phyloP scores from a whole-genome alignment of 805 yeast species.

The Candida glaebosa region DNA sequence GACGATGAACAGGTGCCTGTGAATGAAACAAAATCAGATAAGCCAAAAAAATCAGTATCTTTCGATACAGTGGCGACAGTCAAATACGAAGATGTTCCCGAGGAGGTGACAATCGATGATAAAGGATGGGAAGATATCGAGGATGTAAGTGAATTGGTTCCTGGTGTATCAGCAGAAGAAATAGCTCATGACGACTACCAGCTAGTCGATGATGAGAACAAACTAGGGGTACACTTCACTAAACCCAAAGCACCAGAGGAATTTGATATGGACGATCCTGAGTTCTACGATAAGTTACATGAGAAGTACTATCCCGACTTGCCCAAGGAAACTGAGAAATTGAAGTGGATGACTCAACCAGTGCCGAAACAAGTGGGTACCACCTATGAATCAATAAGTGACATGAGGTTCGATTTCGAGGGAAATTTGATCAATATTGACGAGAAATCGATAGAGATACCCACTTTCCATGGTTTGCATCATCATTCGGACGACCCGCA shows the following conservation, averaged over 20 bases:
- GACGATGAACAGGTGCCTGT: constrained; percentile 12
- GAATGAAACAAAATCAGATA: constrained; percentile 4
- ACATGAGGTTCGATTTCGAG: constrained; percentile 82
- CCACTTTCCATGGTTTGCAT: constrained; percentile 70
- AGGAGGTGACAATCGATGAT: constrained; percentile 21
- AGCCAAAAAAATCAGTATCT: constrained; percentile 23
- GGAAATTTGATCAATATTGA: constrained; percentile 65
- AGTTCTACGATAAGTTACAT: constrained; percentile 74
- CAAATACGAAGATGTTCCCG: constrained; percentile 26
- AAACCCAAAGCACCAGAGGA: constrained; percentile 40
- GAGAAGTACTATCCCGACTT: constrained; percentile 86
- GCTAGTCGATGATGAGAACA: constrained; percentile 30
- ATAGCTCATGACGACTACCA: constrained; percentile 43
- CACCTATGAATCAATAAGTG: constrained; percentile 54
- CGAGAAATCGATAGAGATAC: constrained; percentile 22
- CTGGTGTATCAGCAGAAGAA: constrained; percentile 36
- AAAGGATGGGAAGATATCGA: constrained; percentile 50
- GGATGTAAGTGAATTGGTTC: constrained; percentile 50
- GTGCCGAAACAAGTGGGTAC: constrained; percentile 39
- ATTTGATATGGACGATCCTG: constrained; percentile 70
- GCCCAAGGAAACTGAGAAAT: constrained; percentile 73
- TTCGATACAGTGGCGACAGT: constrained; percentile 27
- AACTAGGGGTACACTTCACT: constrained; percentile 60
- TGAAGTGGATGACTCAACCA: constrained; percentile 89
- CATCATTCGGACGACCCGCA: constrained; percentile 90